Evolutionary conservation across 176 grass and related monocot genomes (phyloP), one percentile per base, ranked within the genome.

Genomic region (Oryza australiensis): DNA sequence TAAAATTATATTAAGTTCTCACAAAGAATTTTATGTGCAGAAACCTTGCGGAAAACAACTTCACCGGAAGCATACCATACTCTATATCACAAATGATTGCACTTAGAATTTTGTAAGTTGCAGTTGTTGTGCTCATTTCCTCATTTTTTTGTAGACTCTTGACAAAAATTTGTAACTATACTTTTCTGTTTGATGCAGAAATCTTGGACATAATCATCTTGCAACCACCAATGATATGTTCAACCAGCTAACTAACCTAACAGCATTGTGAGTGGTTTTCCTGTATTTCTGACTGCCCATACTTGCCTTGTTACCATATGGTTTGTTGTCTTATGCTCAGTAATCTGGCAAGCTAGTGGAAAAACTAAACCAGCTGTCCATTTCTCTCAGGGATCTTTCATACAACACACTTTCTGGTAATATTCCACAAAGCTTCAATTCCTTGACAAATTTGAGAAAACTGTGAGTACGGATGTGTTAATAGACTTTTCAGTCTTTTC

Each of bases 151-250:
- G 81, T 80, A 65, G 23, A 51, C 51, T 87, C 10, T 88, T 88
- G 33, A 78, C 32, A 24, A 76, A 68, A 70, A 29, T 69, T 74
- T 85, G n/a, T 24, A 60, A 60, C n/a, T 60, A 60, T 24, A 26
- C 60, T 26, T 0, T 55, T 64, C 24, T 45, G 48, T 68, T 57
- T 49, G 62, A 22, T 93, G 68, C 68, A 98, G 96, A 87, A 91
- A 91, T 87, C 79, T 98, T 74, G 89, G 79, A 72, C 91, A 93
- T 69, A 98, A 98, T 87, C 82, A 91, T 70, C 78, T 98, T 28
- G 82, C 90, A 53, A 87, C 85, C 40, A 86, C 90, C 27, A 82
- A 53, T 60, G 96, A 95, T 68, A 89, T 91, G 77, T 98, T 98
- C 69, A 69, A 15, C 64, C 53, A 70, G 32, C 82, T 95, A 26